Evolutionary conservation across 345 rosid genomes (phyloP).

Genomic region (Eucalyptus melliodora): DNA sequence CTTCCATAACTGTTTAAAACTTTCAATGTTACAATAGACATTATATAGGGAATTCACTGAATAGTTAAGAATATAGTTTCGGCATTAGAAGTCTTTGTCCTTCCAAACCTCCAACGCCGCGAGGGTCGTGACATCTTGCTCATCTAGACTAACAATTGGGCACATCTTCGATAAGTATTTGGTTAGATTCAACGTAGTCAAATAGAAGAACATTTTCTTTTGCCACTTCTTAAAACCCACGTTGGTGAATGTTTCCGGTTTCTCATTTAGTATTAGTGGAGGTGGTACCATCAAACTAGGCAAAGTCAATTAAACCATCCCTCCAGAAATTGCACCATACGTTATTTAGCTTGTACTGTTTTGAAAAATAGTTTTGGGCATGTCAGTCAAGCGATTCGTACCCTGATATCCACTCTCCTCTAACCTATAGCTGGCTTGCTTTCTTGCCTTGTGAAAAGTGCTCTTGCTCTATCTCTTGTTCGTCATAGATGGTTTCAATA

Average conservation of each 20-base stretch:
- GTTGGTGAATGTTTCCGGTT: fast-evolving
- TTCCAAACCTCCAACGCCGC: background rate
- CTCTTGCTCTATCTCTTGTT: background rate
- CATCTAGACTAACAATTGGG: background rate
- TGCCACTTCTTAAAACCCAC: background rate
- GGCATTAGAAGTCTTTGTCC: background rate
- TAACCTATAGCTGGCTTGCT: background rate
- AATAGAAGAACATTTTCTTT: background rate
- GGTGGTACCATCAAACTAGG: background rate
- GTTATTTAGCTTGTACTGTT: fast-evolving
- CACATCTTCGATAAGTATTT: background rate
- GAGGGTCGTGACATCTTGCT: background rate
- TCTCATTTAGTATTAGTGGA: background rate
- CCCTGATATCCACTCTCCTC: background rate
- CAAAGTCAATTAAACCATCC: background rate
- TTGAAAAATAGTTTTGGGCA: background rate
- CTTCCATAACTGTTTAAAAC: background rate
- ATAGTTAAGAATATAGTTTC: background rate
- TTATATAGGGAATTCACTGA: background rate
- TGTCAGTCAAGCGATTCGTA: background rate
- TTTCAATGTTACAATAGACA: background rate
- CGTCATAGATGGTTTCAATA: no score
- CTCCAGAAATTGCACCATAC: background rate
- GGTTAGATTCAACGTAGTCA: background rate
- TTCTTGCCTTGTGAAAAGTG: background rate